These are phyloP conservation scores for Aspergillus flavus DNA, from an alignment of 2,329 filamentous ascomycete species.

Conservation along the genomic window DNA sequence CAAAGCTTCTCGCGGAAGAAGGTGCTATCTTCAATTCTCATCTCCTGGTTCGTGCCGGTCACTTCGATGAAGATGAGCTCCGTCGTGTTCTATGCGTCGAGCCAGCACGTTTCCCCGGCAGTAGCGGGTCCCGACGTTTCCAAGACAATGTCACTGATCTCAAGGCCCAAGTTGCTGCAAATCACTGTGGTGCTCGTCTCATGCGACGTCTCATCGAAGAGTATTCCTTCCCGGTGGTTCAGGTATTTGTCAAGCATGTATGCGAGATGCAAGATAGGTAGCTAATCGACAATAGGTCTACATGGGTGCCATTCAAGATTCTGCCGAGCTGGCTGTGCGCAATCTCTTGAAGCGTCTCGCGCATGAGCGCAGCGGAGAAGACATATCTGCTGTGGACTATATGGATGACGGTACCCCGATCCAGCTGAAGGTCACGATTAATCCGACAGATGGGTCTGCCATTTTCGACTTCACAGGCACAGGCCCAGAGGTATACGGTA, in stretches of 20 bases:
- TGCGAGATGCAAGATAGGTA: too few relatives aligned
- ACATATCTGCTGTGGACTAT: constrained; percentile 70
- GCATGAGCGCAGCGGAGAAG: constrained; percentile 58
- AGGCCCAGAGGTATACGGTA: constrained; percentile 49
- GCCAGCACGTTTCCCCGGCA: constrained; percentile 71
- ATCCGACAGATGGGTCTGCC: constrained; percentile 67
- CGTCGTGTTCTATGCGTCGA: constrained; percentile 64
- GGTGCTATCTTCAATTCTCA: constrained; percentile 38
- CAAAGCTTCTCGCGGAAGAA: constrained; percentile 41
- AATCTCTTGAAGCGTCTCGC: constrained; percentile 69
- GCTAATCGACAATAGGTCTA: constrained; percentile 45
- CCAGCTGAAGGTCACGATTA: constrained; percentile 69
- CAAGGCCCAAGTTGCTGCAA: constrained; percentile 79
- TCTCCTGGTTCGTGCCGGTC: constrained; percentile 33
- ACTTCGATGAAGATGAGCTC: constrained; percentile 73
- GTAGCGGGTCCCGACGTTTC: constrained; percentile 73
- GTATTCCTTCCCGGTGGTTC: constrained; percentile 71
- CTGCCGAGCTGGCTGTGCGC: constrained; percentile 73
- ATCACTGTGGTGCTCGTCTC: constrained; percentile 77
- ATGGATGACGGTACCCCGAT: constrained; percentile 87
- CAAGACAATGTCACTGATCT: constrained; percentile 81
- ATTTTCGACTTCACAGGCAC: constrained; percentile 76
- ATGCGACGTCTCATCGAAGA: constrained; percentile 72
- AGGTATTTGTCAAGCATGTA: constrained; percentile 47
- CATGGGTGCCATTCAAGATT: constrained; percentile 77